Base-by-base conservation (phyloP, 106 monocot species). In the Alisma plantagoaquatica region DNA sequence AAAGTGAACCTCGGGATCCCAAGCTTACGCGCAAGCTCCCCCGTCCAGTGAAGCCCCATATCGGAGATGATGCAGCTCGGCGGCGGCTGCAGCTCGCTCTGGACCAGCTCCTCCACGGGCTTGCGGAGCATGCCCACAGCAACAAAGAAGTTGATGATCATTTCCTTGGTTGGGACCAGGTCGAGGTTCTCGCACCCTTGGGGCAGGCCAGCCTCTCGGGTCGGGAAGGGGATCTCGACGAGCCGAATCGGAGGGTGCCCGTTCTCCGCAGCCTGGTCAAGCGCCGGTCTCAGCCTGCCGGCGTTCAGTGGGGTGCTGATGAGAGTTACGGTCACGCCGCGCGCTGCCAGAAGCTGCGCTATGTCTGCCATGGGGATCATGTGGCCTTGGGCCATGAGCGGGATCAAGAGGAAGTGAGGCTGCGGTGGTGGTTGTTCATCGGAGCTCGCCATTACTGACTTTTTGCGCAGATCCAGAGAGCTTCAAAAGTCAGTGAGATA, bases 291-390 rank as follows among this genome's bases (percentile, higher is more conserved):
- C 55, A 66, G 50, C 1, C 80, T 60, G 16, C 61, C 24, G 21
- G 64, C 62, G 54, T 80, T 86, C 7, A 67, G 41, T 0, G 65
- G 80, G 5, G 85, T 80, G 29, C 69, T 80, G 54, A 86, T 45
- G 66, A 86, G 4, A 62, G 41, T 76, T 46, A 73, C 75, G 0
- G 2, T 61, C 15, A 60, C 73, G 22, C 80, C 76, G 7, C 75
- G 72, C 12, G 43, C 35, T 17, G 85, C 69, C 26, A 85, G 70
- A 18, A 76, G 62, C 2, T 69, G 53, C 14, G 64, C 80, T 3
- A 79, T 24, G 69, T 80, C 85, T 8, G 67, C 24, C 69, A 75
- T 70, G 51, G 79, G 85, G 51, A 85, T 85, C 41, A 67, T 75
- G 68, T 80, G 85, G 53, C 79, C 79, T 50, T 69, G 84, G 17